These are phyloP conservation scores for Dioscorea dumetorum DNA, from an alignment of 106 monocot genomes.

Conservation along the genomic window DNA sequence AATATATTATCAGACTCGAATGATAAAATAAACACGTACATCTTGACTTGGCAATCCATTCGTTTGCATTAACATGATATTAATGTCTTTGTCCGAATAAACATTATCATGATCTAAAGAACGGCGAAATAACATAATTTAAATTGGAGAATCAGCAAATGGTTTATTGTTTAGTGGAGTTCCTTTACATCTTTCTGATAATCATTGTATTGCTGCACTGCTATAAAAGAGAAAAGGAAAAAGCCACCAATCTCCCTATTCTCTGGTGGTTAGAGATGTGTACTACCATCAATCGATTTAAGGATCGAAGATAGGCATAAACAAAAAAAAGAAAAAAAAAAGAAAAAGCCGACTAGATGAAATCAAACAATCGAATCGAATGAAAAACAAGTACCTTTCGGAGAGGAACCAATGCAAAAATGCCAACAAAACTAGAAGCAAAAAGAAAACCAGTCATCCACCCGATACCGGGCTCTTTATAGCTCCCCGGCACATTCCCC, in stretches of 20 bases:
- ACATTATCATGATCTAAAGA: too few species aligned
- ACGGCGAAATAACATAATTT: too few species aligned
- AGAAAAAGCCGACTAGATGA: constrained; percentile 1
- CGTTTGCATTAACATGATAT: background rate
- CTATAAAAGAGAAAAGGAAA: background rate
- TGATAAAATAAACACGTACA: background rate
- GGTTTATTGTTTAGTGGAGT: too few species aligned
- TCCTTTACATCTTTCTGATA: too few species aligned
- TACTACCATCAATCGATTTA: background rate
- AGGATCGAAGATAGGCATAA: too few species aligned
- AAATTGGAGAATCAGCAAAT: too few species aligned
- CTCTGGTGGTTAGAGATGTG: too few species aligned
- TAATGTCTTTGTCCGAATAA: background rate
- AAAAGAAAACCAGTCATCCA: constrained; percentile 53
- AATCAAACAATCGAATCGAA: background rate
- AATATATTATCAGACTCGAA: background rate
- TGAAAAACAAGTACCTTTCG: constrained; percentile 22
- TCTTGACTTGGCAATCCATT: background rate
- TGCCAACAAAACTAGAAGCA: constrained; percentile 38
- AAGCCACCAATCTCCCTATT: background rate
- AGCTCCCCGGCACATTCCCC: constrained; percentile 80
- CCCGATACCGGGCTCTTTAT: constrained; percentile 40
- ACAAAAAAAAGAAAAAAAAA: constrained; percentile 12
- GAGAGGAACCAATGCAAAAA: constrained; percentile 39
- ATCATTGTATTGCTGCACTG: too few species aligned